Evolutionary conservation across 2,329 filamentous ascomycete species (phyloP).

Genomic region (Pseudophaeomoniella oleicola): DNA sequence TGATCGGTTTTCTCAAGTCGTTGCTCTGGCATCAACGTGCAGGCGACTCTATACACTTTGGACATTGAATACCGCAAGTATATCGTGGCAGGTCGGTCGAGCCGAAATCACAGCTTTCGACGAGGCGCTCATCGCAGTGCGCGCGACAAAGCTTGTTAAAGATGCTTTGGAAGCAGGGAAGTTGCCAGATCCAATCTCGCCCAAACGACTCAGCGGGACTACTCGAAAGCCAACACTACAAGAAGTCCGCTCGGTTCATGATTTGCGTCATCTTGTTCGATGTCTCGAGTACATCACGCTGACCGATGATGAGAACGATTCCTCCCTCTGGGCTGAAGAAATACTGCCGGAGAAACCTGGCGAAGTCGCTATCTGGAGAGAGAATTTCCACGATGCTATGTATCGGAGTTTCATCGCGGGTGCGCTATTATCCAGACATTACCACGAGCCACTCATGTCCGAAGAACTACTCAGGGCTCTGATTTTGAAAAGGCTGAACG

Average conservation of each 20-base stretch:
- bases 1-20: not conserved
- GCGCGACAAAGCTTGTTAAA: not conserved
- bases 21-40: not conserved
- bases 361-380: not conserved
- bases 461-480: not conserved
- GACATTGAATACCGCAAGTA: not conserved
- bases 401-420: not conserved
- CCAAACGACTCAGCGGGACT: not conserved
- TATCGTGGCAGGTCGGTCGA: not conserved
- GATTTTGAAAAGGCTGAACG: not conserved
- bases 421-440: not conserved
- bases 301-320: too few relatives aligned
- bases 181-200: not conserved
- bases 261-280: not conserved
- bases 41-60: not conserved
- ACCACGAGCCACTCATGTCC: not conserved
- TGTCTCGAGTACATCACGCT: not conserved
- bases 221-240: not conserved
- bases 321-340: not conserved
- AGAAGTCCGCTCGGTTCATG: not conserved
- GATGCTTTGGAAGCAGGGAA: not conserved
- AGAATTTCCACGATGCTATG: not conserved
- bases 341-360: not conserved
- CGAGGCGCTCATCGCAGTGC: not conserved
- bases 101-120: not conserved